Evolutionary conservation across 148 eudicot genomes (phyloP), one percentile per base, ranked within the genome.

Genomic region (Vaccinium macrocarpon): DNA sequence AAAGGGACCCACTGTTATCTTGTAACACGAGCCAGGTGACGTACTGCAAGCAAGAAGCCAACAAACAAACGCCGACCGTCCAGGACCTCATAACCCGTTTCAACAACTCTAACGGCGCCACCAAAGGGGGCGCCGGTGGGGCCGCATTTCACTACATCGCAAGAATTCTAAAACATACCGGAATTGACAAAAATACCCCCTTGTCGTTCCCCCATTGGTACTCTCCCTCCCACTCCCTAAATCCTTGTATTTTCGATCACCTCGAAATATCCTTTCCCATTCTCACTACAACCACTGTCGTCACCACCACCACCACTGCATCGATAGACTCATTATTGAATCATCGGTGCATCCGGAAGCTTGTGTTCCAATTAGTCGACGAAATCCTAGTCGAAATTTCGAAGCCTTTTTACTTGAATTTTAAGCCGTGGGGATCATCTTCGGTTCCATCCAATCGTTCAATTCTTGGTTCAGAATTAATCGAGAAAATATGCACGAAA

Each of bases 241-340:
- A 95, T 86, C 97, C 99, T 38, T 90, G 91, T 27, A 86, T 92
- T 76, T 93, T 91, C 79, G 87, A 93, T 81, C 82, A 66, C 75
- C 87, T 96, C 21, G 97, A 91, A 87, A 86, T 81, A 76, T 56
- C 88, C 29, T 86, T 79, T 51, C 68, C 82, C 78, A 38, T 82
- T 51, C n/a, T 16, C 29, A 25, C 57, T 55, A 5, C n/a, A 46
- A 46, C 56, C 50, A 23, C 49, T 2, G 79, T 35, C 38, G 57
- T 64, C 19, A 3, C 38, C 71, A 23, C 32, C 57, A 4, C 16
- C 62, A 64, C 78, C 48, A 5, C 48, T 2, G 14, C 3, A 35
- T 14, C 42, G 48, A 74, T 13, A 55, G 72, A 32, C 59, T 48
- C 80, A 38, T 73, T 25, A 5, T 62, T 89, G 64, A 83, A 86